Evolutionary conservation across 371 early-diverging fungal species (phyloP), one percentile per base, ranked within the genome.

Genomic region (Rhizopus sp.): DNA sequence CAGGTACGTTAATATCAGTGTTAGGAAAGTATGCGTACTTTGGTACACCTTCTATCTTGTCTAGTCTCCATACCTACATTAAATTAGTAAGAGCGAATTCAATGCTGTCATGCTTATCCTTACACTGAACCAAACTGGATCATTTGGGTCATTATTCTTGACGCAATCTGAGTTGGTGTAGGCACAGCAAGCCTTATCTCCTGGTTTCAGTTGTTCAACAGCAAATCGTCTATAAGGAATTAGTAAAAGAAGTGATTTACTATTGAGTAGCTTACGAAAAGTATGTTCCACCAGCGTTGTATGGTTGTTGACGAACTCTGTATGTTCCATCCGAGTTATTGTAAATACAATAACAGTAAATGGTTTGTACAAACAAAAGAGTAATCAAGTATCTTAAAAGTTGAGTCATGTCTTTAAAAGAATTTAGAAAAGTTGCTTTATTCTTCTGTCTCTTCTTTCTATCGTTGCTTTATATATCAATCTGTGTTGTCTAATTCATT

Each of bases 181-280:
- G 34, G 40, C 13, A 35, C 54, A 54, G 10, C 54, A 54, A 6
- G 54, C 17, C 9, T 33, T 54, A 15, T 45, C 54, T 1, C 54
- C 54, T 17, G 23, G 5, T 4, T 42, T 45, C 23, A 54, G 17
- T 17, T 54, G 8, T 8, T 16, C 7, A 4, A 32, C 31, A 10
- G 35, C 33, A 23, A 54, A 54, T 5, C 45, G 45, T 17, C 44
- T 54, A 15, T 41, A n/a, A 15, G 6, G n/a, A n/a, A 41, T 49
- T 33, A 7, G 5, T 15, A 44, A 4, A 44, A 16, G 15, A 16
- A 44, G 17, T 4, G 23, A 23, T 23, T 23, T 23, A 23, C 23
- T 23, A 23, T 23, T 41, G n/a, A n/a, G 6, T 15, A 41, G 13
- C 15, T 41, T 6, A n/a, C n/a, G 6, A 41, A 6, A n/a, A n/a